Evolutionary conservation across 208 protist species (phyloP).

Genomic region (Wallacemonas rigidus): DNA sequence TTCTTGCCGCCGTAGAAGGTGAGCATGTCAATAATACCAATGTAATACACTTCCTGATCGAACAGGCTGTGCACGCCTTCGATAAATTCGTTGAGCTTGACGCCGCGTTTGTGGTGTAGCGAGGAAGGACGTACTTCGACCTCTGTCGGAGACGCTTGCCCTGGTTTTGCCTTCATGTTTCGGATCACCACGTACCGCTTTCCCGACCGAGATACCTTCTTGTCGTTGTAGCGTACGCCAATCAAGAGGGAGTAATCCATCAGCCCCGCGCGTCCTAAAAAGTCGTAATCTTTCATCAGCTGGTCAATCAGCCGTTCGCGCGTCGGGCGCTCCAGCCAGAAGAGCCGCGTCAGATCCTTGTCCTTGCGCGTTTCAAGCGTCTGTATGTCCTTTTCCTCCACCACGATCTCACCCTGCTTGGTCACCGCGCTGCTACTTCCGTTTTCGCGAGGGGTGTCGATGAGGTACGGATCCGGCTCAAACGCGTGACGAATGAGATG

Average conservation of each 20-base stretch:
- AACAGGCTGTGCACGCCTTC: conserved; percentile 62
- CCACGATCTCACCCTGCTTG: conserved; percentile 27
- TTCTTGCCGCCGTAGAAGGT: conserved; percentile 85
- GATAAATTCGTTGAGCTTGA: conserved; percentile 37
- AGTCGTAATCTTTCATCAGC: conserved; percentile 68
- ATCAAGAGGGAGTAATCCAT: conserved; percentile 92
- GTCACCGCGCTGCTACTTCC: background rate
- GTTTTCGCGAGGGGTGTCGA: conserved; percentile 33
- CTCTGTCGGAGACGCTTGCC: background rate
- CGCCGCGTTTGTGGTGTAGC: background rate
- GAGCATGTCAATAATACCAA: conserved; percentile 89
- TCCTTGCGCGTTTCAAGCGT: conserved; percentile 68
- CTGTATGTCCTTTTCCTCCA: conserved; percentile 38
- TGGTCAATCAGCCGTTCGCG: conserved; percentile 54
- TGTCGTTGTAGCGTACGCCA: conserved; percentile 74
- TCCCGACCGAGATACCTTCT: conserved; percentile 39
- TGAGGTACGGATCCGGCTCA: conserved; percentile 56
- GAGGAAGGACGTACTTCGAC: conserved; percentile 26
- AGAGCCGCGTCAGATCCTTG: conserved; percentile 83
- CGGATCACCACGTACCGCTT: conserved; percentile 39
- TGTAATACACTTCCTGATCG: conserved; percentile 84
- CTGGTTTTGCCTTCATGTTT: conserved; percentile 42
- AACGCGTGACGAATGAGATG: conserved; percentile 53
- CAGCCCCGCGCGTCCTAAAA: conserved; percentile 43
- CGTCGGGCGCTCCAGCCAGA: conserved; percentile 52